A percentile compares a stretch with the other conserved stretches of the same genome.
Evolutionary conservation across 495 filamentous ascomycete genomes (phyloP).

Genomic region (Aspergillus saccharolyticus): DNA sequence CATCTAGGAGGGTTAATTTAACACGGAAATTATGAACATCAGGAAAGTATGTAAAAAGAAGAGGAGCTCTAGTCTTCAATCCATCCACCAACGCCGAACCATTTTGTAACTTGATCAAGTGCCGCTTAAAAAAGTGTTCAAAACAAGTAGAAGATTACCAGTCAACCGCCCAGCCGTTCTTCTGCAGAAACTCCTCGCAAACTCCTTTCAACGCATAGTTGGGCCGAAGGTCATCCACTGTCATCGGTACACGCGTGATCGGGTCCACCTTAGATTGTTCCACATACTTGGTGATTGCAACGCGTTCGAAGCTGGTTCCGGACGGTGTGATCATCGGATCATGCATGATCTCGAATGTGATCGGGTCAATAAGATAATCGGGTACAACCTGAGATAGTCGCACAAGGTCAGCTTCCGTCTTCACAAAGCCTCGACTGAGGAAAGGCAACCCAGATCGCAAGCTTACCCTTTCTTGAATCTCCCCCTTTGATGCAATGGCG

Average conservation of each 20-base stretch:
- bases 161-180: conserved; percentile 93
- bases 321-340: conserved; percentile 87
- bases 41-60: too few relatives aligned
- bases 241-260: conserved; percentile 70
- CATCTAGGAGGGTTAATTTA: not conserved
- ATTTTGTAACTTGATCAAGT: conserved; percentile 4
- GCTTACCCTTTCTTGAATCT: conserved; percentile 56
- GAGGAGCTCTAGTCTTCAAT: conserved; percentile 13
- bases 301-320: conserved; percentile 83
- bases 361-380: conserved; percentile 83
- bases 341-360: conserved; percentile 88
- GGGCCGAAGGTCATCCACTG: conserved; percentile 65
- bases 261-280: conserved; percentile 72
- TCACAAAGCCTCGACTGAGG: not conserved
- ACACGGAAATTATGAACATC: not conserved
- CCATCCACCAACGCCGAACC: conserved; percentile 12
- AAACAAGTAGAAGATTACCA: conserved; percentile 49
- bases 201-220: conserved; percentile 82
- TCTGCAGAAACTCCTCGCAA: conserved; percentile 73
- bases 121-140: conserved; percentile 1
- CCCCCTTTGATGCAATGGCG: conserved; percentile 48
- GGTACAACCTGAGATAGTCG: conserved; percentile 57
- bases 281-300: conserved; percentile 82
- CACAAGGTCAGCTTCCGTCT: not conserved
- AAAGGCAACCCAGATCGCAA: not conserved